Evolutionary conservation across 768 basidiomycete genomes (phyloP), one percentile per base, ranked within the genome.

Genomic region (Clitopilus passeckerianus): DNA sequence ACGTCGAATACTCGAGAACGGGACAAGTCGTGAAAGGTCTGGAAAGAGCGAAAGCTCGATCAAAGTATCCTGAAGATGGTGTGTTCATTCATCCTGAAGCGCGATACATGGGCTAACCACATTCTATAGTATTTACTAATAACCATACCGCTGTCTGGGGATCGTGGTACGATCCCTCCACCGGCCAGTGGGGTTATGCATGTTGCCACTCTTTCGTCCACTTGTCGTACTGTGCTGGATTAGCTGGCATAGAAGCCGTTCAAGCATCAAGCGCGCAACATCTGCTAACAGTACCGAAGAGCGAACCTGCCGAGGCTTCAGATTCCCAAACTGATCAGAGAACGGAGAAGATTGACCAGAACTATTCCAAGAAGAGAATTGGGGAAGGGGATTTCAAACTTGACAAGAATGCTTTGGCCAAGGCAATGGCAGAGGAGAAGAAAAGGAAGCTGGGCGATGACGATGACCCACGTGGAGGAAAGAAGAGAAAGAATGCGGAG

Each of bases 111-210:
- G 59, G 60, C 24, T 37, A 14, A 23, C 27, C 54, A 5, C 3
- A 18, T 55, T 1, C 18, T 63, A 1, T 63, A 98, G 95, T 95
- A 6, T 88, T 83, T 65, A 76, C 90, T 67, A 95, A 95, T 72
- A 99, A 99, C 68, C 97, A 99, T 68, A 94, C 90, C 0, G 78
- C 86, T 5, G 87, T 98, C n/a, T 99, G 97, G 97, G 97, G 97
- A 50, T 99, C 97, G 46, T 98, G 87, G 86, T 98, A 91, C 70
- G 86, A 91, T 64, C 61, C 76, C 15, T 75, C 83, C 12, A 79
- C 82, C 2, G 84, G 87, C 14, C 68, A 77, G 60, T 99, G 97
- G 97, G 97, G 97, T 35, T 99, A 89, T 71, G 89, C 85, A 24
- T 99, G 97, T 72, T 99, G 97, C 68, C 95, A 97, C 68, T 95